Evolutionary conservation across 768 basidiomycete genomes (phyloP).

Genomic region (Megacollybia marginata): DNA sequence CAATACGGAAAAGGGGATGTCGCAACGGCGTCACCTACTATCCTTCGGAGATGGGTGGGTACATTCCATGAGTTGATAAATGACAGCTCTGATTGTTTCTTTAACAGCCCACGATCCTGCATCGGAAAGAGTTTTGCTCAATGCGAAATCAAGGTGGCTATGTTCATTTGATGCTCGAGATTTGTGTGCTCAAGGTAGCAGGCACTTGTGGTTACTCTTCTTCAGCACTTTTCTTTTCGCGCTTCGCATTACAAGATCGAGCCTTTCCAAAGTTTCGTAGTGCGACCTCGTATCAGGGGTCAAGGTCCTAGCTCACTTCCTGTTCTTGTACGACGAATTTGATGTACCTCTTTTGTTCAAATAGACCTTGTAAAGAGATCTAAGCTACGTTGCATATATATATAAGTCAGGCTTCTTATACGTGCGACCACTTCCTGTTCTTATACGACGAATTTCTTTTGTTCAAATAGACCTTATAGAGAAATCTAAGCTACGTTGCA

Average conservation of each 20-base stretch:
- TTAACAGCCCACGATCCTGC: conserved; percentile 47
- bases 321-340: conserved; percentile 32
- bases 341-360: too few relatives aligned
- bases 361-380: too few relatives aligned
- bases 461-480: too few relatives aligned
- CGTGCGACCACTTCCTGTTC: conserved; percentile 50
- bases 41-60: conserved; percentile 55
- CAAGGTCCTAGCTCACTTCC: conserved; percentile 50
- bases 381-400: too few relatives aligned
- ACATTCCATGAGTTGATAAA: background rate
- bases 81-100: conserved; percentile 7
- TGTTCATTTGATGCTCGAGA: too few relatives aligned
- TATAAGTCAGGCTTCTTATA: too few relatives aligned
- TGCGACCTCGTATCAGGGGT: conserved; percentile 50
- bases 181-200: conserved; percentile 6
- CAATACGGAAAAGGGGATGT: conserved; percentile 16
- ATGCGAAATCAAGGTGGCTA: conserved; percentile 51
- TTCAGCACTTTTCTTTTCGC: conserved; percentile 48
- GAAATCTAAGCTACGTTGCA: too few relatives aligned
- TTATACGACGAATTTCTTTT: conserved; percentile 30
- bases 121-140: conserved; percentile 52
- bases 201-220: conserved; percentile 38
- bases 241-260: conserved; percentile 43
- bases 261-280: conserved; percentile 58
- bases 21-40: conserved; percentile 36